phyloP scores from a whole-genome alignment of 495 filamentous ascomycete species.

The Lophiotrema nucula region DNA sequence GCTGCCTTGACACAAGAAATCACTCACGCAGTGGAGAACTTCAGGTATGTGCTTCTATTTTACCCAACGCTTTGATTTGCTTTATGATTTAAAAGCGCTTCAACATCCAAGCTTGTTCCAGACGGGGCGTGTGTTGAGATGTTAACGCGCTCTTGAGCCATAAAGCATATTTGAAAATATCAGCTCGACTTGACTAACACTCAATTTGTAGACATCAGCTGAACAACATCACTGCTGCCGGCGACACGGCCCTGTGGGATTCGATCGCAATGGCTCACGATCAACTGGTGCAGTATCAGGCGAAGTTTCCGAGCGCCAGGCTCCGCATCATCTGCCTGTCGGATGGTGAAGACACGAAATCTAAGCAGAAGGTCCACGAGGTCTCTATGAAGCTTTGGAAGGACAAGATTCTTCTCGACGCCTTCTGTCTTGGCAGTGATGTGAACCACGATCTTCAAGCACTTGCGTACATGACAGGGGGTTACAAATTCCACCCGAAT shows the following conservation, averaged over 20 bases:
- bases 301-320: constrained; percentile 36
- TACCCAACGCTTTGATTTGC: too few relatives aligned
- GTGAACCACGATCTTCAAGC: constrained; percentile 30
- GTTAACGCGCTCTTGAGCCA: too few relatives aligned
- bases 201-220: constrained; percentile 32
- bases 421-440: constrained; percentile 32
- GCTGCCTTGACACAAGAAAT: constrained; percentile 27
- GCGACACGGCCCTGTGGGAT: constrained; percentile 39
- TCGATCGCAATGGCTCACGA: constrained; percentile 32
- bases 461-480: constrained; percentile 34
- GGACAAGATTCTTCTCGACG: constrained; percentile 35
- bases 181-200: too few relatives aligned
- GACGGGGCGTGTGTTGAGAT: too few relatives aligned
- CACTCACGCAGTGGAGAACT: constrained; percentile 37
- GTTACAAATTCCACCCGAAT: constrained; percentile 35
- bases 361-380: constrained; percentile 5
- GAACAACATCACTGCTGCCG: constrained; percentile 26
- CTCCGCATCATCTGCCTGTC: constrained; percentile 38
- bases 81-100: too few relatives aligned
- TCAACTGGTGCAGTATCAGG: constrained; percentile 31
- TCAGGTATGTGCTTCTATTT: too few relatives aligned
- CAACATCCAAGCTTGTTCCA: too few relatives aligned
- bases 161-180: too few relatives aligned
- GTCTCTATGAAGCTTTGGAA: constrained; percentile 21
- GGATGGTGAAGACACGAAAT: constrained; percentile 39